A percentile compares a stretch with the other conserved stretches of the same genome.
phyloP scores from a whole-genome alignment of 2,329 filamentous ascomycete species.

The Mycosphaerella sp. region DNA sequence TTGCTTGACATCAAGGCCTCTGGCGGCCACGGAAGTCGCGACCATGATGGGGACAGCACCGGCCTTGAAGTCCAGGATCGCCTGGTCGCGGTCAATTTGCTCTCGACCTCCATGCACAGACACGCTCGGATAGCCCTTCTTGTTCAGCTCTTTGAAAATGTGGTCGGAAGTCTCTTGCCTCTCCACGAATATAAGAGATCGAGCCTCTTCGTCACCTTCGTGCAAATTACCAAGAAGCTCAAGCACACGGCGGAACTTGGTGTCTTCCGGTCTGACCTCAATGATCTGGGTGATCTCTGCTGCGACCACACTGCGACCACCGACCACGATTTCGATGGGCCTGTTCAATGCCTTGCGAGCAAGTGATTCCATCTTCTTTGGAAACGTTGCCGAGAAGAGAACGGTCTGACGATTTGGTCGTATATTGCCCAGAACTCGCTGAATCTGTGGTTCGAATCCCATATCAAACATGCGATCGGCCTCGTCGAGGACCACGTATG shows the following conservation, averaged over 20 bases:
- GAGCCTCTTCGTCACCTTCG: slow-evolving; percentile 78
- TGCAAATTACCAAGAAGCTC: slow-evolving; percentile 85
- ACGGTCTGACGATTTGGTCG: slow-evolving; percentile 90
- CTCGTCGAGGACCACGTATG: slow-evolving; percentile 93
- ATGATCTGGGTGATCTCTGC: slow-evolving; percentile 83
- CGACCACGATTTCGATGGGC: slow-evolving; percentile 87
- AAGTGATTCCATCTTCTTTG: slow-evolving; percentile 81
- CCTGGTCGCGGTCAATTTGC: slow-evolving; percentile 86
- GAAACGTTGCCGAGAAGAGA: slow-evolving; percentile 94
- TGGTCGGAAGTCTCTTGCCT: slow-evolving; percentile 35
- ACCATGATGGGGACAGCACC: slow-evolving; percentile 85
- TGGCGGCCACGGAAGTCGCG: slow-evolving; percentile 90
- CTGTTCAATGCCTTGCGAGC: slow-evolving; percentile 81
- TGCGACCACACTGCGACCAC: slow-evolving; percentile 66
- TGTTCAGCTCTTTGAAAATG: slow-evolving; percentile 65
- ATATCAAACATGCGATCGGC: slow-evolving; percentile 99
- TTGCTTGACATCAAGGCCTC: slow-evolving; percentile 92
- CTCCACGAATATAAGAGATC: slow-evolving; percentile 61
- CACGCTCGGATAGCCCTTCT: slow-evolving; percentile 83
- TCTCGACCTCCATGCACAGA: slow-evolving; percentile 93
- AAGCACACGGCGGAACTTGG: slow-evolving; percentile 77
- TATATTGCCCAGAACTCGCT: slow-evolving; percentile 90
- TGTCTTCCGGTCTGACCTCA: slow-evolving; percentile 73
- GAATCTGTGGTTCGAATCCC: slow-evolving; percentile 97
- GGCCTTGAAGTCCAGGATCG: slow-evolving; percentile 87